Base-by-base conservation (phyloP, 78 protist genomes). In the Dictyostelium citrinum region DNA sequence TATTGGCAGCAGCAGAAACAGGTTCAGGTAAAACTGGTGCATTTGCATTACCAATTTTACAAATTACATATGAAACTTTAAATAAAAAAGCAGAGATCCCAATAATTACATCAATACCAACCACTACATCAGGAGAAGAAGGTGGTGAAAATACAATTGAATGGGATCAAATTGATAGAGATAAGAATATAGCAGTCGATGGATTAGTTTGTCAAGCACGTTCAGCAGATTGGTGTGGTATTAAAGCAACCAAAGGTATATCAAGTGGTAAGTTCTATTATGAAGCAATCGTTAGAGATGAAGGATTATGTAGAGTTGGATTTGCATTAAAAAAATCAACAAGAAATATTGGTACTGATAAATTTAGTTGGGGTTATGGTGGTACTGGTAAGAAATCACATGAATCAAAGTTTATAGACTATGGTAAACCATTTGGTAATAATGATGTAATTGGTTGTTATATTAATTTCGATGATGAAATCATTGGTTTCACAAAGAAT, bases 1-100 rank as follows among this genome's bases (percentile, higher is more conserved):
- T 98, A 16, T 95, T 98, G 27, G 99, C 97, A 91, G 97, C 97
- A 20, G 97, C 97, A 27, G 97, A 94, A 71, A 96, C 97, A 12
- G 98, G 98, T 3, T 81, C 91, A 46, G 98, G 98, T 51, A 96
- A 96, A 90, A 96, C 98, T 29, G 98, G 98, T 22, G 98, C 95
- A 37, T 60, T 90, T 51, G 72, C 81, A 46, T 51, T 96, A 72
- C 97, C 97, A 35, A 55, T 95, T 27, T 64, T 96, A 16, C 97
- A 96, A 29, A 72, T 95, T 41, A 86, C 95, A 68, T 83, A 88
- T 77, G 97, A 96, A 79, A 68, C 84, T 8, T 33, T 84, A 41
- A 92, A 83, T 45, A 76, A 77, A 27, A 84, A 77, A 24, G 96
- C 96, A 35, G 33, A 75, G 0, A 64, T 84, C 3, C 88, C 91